Evolutionary conservation across 2,329 filamentous ascomycete species (phyloP).

Genomic region (Aurifilum marmelostoma): DNA sequence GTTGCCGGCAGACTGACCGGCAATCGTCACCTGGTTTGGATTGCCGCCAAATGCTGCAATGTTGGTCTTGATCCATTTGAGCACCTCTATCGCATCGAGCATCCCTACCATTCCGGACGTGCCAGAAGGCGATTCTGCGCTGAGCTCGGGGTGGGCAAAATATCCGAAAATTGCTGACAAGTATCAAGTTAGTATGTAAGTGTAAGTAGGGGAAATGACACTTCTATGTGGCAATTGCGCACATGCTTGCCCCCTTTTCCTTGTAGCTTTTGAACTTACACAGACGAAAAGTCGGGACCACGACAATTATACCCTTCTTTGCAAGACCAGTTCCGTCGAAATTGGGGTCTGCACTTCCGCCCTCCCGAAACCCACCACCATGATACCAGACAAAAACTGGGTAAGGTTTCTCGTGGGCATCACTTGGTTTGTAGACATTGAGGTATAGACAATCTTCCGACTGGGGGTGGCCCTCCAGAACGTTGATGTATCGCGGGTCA

Average conservation of each 20-base stretch:
- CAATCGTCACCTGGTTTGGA: slow-evolving; percentile 4
- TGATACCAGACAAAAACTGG: slow-evolving; percentile 13
- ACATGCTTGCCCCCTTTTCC: too few relatives aligned
- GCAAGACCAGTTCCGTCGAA: slow-evolving; percentile 12
- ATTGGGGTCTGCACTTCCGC: slow-evolving; percentile 12
- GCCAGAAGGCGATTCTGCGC: slow-evolving; percentile 6
- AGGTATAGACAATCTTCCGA: slow-evolving; percentile 16
- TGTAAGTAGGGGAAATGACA: neutral
- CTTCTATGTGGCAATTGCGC: neutral
- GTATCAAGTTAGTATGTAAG: neutral
- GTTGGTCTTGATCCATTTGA: slow-evolving; percentile 6
- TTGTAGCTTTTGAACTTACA: too few relatives aligned
- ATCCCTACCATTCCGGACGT: slow-evolving; percentile 11
- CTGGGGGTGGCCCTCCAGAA: slow-evolving; percentile 7
- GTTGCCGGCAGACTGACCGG: slow-evolving; percentile 10
- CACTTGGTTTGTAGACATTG: slow-evolving; percentile 10
- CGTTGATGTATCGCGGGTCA: slow-evolving; percentile 9
- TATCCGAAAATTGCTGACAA: slow-evolving; percentile 8
- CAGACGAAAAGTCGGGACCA: slow-evolving; percentile 7
- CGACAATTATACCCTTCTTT: slow-evolving; percentile 11
- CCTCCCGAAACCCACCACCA: slow-evolving; percentile 16
- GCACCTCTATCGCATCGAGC: slow-evolving; percentile 2
- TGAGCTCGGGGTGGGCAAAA: slow-evolving; percentile 12
- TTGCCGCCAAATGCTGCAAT: slow-evolving; percentile 3
- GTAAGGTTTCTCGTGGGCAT: slow-evolving; percentile 11